A percentile compares a stretch with the other conserved stretches of the same genome.
Evolutionary conservation across 306 rosid species (phyloP).

Genomic region (Luffa acutangula): DNA sequence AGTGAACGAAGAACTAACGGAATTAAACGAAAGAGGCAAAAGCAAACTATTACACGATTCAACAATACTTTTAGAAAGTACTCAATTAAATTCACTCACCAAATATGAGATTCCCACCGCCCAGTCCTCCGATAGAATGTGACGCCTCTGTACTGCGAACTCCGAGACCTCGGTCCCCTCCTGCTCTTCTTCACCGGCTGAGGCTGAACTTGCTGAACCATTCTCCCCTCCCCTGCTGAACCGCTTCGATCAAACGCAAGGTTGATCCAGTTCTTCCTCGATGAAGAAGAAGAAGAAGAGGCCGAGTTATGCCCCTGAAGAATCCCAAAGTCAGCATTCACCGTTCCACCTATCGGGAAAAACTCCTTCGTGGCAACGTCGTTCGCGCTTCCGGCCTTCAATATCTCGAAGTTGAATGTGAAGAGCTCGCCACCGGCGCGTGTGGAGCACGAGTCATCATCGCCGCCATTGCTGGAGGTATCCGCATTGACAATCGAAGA

Average conservation of each 20-base stretch:
- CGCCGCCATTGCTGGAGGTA: conserved; percentile 61
- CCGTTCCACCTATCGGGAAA: conserved; percentile 34
- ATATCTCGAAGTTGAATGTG: conserved; percentile 75
- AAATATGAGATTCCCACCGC: conserved; percentile 99
- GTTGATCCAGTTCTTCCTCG: conserved; percentile 52
- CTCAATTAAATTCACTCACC: conserved; percentile 42
- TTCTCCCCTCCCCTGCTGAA: conserved; percentile 32
- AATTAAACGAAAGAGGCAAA: not conserved
- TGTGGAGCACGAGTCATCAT: conserved; percentile 78
- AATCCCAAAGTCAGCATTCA: conserved; percentile 21
- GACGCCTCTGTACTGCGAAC: conserved; percentile 98
- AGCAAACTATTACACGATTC: not conserved
- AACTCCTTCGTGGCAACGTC: conserved; percentile 53
- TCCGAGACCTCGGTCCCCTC: conserved; percentile 96
- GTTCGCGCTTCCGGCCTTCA: conserved; percentile 42
- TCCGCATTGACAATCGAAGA: conserved; percentile 93
- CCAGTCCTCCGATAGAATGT: conserved; percentile 98
- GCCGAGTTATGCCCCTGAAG: conserved; percentile 43
- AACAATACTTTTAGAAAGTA: not conserved
- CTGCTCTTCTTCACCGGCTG: conserved; percentile 80
- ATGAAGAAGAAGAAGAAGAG: conserved; percentile 24
- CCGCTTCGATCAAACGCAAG: conserved; percentile 46
- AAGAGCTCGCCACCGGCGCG: conserved; percentile 47
- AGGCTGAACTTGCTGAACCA: conserved; percentile 28
- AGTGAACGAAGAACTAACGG: not conserved